A percentile compares a stretch with the other conserved stretches of the same genome.
phyloP scores from a whole-genome alignment of 1,284 basidiomycete species.

The Neolentinus lepideus region DNA sequence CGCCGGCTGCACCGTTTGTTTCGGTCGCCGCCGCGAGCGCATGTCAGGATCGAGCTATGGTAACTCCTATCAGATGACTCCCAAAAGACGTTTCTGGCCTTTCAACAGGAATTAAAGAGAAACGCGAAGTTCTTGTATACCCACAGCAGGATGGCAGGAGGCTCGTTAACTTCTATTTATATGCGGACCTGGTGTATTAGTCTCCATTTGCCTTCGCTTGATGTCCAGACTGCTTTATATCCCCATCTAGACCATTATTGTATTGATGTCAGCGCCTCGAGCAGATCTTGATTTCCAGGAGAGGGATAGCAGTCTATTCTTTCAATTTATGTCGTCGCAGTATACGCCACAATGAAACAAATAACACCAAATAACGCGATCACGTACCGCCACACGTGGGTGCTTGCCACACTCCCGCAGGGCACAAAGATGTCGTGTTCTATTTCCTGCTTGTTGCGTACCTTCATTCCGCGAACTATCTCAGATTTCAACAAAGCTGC shows the following conservation, averaged over 20 bases:
- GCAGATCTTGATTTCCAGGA: too few species aligned
- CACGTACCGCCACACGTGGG: background rate
- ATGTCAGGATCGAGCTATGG: conserved; percentile 21
- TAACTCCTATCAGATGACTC: background rate
- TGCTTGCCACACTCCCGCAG: background rate
- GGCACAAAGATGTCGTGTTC: background rate
- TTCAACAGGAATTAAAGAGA: background rate
- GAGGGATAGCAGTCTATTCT: too few species aligned
- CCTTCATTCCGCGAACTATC: too few species aligned
- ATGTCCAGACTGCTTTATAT: too few species aligned
- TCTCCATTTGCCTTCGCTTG: too few species aligned
- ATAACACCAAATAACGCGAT: background rate
- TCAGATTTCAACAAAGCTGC: too few species aligned
- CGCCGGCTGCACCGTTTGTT: conserved; percentile 61
- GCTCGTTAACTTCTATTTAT: too few species aligned
- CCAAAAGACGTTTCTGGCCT: background rate
- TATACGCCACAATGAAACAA: background rate
- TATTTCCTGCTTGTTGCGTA: background rate
- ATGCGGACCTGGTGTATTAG: too few species aligned
- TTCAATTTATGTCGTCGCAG: too few species aligned
- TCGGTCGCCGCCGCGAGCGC: conserved; percentile 51
- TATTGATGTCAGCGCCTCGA: too few species aligned
- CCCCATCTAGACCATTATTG: too few species aligned
- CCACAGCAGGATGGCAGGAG: background rate
- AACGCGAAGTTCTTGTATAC: background rate